Conservation (phyloP, 2,329 filamentous ascomycete species). For the Xylaria sp. region DNA sequence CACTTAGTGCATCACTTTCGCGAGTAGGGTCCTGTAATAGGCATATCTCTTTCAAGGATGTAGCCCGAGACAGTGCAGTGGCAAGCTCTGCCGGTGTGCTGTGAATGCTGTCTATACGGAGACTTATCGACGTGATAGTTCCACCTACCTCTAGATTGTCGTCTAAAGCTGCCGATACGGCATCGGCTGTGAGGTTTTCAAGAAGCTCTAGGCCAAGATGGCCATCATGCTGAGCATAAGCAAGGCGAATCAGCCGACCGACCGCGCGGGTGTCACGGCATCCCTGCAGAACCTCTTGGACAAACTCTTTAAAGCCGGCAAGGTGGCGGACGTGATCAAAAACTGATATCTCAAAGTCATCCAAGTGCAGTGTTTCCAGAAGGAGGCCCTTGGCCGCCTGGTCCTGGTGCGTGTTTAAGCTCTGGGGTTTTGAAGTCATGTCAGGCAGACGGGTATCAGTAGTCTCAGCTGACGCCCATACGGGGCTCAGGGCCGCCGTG, state of each 20-base stretch:
- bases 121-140: slow-evolving; percentile 29
- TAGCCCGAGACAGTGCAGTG: slow-evolving; percentile 13
- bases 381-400: slow-evolving; percentile 4
- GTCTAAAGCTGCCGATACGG: slow-evolving; percentile 5
- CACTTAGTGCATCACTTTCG: slow-evolving; percentile 17
- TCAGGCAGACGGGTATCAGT: not conserved
- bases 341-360: slow-evolving; percentile 12
- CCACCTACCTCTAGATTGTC: not conserved
- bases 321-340: not conserved
- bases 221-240: not conserved
- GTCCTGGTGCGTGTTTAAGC: not conserved
- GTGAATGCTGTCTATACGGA: slow-evolving; percentile 34
- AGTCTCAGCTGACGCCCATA: slow-evolving; percentile 1
- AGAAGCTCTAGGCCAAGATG: slow-evolving; percentile 4
- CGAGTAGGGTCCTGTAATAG: slow-evolving; percentile 30
- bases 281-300: not conserved
- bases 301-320: not conserved
- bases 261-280: not conserved
- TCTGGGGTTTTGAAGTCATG: not conserved
- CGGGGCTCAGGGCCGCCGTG: not conserved
- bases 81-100: slow-evolving; percentile 33
- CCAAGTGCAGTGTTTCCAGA: not conserved
- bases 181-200: not conserved
- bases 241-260: slow-evolving; percentile 3
- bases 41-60: slow-evolving; percentile 25